Evolutionary conservation across 305 asterid species (phyloP).

Genomic region (Fraxinus platypoda): DNA sequence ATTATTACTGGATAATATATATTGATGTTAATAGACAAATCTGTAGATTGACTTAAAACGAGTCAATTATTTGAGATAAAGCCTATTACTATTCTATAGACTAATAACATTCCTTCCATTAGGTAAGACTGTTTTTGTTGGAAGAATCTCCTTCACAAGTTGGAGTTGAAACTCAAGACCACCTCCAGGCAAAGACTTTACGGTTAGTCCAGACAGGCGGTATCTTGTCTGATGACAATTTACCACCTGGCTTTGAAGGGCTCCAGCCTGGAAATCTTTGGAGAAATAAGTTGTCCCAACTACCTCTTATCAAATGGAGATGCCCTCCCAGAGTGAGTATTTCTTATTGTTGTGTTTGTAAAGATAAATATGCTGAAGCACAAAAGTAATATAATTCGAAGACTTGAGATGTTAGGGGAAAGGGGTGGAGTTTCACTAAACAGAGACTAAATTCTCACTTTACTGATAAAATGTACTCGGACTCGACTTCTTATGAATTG

Average conservation of each 20-base stretch:
- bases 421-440: neutral
- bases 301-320: constrained; percentile 53
- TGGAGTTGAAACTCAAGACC: constrained; percentile 43
- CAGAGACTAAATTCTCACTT: neutral
- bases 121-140: constrained; percentile 53
- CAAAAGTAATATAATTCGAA: neutral
- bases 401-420: neutral
- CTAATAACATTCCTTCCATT: neutral
- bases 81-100: neutral
- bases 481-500: neutral
- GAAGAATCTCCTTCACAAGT: constrained; percentile 57
- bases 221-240: constrained; percentile 38
- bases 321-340: constrained; percentile 52
- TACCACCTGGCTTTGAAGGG: constrained; percentile 68
- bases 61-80: neutral
- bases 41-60: neutral
- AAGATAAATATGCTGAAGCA: neutral
- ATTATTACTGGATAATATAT: neutral
- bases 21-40: neutral
- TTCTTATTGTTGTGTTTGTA: neutral
- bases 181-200: constrained; percentile 46
- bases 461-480: neutral
- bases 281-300: constrained; percentile 38
- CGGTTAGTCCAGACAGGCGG: constrained; percentile 31
- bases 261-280: constrained; percentile 37